Evolutionary conservation across 164 flowering plant genomes (phyloP), one percentile per base, ranked within the genome.

Genomic region (Chimonanthus salicifolius): DNA sequence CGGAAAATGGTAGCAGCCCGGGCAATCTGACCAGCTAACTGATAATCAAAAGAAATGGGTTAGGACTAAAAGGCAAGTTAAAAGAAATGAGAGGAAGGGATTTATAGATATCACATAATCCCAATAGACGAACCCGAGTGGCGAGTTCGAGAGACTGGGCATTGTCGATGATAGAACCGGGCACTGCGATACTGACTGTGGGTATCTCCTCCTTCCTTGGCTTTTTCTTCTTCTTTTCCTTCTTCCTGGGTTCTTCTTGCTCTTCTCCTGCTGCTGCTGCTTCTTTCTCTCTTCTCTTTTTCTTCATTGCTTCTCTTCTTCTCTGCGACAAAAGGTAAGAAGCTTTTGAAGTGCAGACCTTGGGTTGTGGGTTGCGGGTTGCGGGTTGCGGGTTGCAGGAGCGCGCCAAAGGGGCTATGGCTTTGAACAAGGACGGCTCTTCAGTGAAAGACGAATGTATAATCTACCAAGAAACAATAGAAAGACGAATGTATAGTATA

Each of bases 21-120:
- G 6, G 98, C 97, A 83, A 95, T 85, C 84, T 95, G 99, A 75
- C 98, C 92, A 72, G 99, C 99, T 75, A 95, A 82, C 99, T 95
- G 86, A 71, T 72, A 78, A 72, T 1, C 69, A 67, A 18, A 45
- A 66, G 49, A 65, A 13, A 33, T 33, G 33, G 33, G 33, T 33
- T 33, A 33, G 33, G 33, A 60, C 9, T 66, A 2, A 50, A 5
- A 7, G 20, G 43, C 5, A 33, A 33, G 33, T 33, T 33, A 33
- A 70, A 76, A 1, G 13, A 49, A 68, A 69, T 16, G 33, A 73
- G 67, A 49, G 5, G 33, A 49, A n/a, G 49, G 8, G 10, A 5
- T 10, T 33, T 33, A 54, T 46, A 67, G 8, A 13, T 54, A 54
- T 54, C 60, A 11, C 13, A 54, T 54, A 54, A 4, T 4, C 60